phyloP scores from a whole-genome alignment of 2,329 filamentous ascomycete species.

The Magnaporthiopsis rhizophila region DNA sequence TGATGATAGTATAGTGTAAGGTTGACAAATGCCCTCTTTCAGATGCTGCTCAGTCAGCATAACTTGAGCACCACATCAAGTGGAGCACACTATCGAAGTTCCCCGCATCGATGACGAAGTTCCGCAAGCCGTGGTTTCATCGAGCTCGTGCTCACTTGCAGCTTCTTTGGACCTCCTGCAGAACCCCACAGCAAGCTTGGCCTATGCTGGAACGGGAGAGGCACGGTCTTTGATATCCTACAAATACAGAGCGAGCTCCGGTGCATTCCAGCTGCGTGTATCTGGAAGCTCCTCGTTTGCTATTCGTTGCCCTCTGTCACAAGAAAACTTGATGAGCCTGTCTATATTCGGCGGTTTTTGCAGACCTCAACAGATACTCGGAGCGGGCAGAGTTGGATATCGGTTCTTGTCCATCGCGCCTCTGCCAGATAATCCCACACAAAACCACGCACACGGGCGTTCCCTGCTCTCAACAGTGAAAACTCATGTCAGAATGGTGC shows the following conservation, averaged over 20 bases:
- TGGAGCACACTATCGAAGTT: background rate
- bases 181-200: too few species aligned
- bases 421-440: background rate
- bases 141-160: background rate
- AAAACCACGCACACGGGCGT: too few species aligned
- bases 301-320: background rate
- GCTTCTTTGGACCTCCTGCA: too few species aligned
- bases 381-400: background rate
- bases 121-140: background rate
- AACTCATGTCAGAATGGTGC: slow-evolving; percentile 9
- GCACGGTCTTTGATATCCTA: background rate
- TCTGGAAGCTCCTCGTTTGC: background rate
- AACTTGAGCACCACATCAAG: background rate
- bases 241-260: background rate
- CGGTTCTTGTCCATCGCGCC: background rate
- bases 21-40: background rate
- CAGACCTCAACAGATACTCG: background rate
- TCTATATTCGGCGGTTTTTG: background rate
- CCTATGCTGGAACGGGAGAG: too few species aligned
- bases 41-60: background rate
- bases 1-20: background rate
- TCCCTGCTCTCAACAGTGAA: background rate
- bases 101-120: background rate
- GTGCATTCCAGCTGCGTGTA: background rate
- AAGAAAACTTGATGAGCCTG: slow-evolving; percentile 13